phyloP scores from a whole-genome alignment of 345 rosid species.

The Orychophragmus violaceus region DNA sequence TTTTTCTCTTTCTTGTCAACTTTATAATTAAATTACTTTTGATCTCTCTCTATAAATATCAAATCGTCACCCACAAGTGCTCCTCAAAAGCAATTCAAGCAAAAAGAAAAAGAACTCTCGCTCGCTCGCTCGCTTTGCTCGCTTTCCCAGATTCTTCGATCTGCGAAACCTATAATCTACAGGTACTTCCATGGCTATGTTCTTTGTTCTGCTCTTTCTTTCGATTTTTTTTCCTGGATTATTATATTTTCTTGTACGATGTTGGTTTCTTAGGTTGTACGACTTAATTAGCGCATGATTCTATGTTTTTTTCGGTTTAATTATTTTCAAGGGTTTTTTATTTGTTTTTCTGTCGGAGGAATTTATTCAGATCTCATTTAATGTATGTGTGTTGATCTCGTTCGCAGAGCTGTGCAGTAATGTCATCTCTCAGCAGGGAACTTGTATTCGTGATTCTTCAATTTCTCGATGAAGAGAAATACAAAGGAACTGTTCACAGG shows the following conservation, averaged over 20 bases:
- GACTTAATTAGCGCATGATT: not conserved
- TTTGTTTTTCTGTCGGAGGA: not conserved
- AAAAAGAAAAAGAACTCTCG: not conserved
- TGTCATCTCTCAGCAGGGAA: conserved; percentile 80
- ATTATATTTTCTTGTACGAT: not conserved
- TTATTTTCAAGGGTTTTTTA: not conserved
- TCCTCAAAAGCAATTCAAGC: conserved; percentile 4
- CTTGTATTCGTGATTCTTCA: conserved; percentile 88
- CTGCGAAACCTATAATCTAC: not conserved
- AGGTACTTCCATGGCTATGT: conserved; percentile 3
- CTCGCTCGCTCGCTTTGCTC: not conserved
- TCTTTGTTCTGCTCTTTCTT: not conserved
- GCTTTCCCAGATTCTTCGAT: conserved; percentile 11
- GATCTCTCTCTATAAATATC: conserved; percentile 3
- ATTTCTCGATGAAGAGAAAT: conserved; percentile 85
- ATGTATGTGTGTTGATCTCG: conserved; percentile 6
- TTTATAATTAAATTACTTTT: not conserved
- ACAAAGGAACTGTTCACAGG: conserved; percentile 73
- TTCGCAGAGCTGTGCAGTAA: conserved; percentile 30
- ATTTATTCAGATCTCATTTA: conserved; percentile 28
- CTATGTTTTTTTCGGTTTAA: not conserved
- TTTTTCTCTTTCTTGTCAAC: not conserved
- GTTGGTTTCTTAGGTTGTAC: not conserved
- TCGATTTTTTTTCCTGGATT: not conserved
- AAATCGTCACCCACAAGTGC: conserved; percentile 5